Base-by-base conservation (phyloP, 768 basidiomycete species). In the Ephemerocybe angulata region DNA sequence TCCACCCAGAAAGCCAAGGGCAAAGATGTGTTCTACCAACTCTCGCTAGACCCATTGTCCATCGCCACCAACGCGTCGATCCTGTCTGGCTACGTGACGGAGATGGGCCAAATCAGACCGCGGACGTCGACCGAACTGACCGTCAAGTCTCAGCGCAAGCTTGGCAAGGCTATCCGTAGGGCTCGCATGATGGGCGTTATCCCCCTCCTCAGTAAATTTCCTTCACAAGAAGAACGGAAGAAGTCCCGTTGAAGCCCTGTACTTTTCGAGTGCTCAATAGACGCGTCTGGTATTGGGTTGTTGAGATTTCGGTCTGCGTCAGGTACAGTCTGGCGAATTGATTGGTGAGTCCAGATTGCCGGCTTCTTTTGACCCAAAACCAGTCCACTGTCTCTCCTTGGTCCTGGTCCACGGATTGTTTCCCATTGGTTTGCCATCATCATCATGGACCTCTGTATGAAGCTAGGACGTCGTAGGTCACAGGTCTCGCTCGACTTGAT, bases 181-280 rank as follows among this genome's bases (percentile, higher is more conserved):
- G 89, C 95, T 55, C 90, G 88, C 72, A 86, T 87, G 79, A 94
- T 96, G 90, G 95, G 95, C 37, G 66, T 92, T 54, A 82, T 96
- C 51, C 88, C 92, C 8, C 60, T 74, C 17, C 74, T 78, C 60
- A 77, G 77, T 64, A 73, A 60, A 62, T 65, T 30, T 22, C 33
- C 47, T 22, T n/a, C n/a, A n/a, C n/a, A n/a, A n/a, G 52, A 46
- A 41, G 22, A 37, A 19, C 4, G 24, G 21, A 37, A 37, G 37
- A 29, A 8, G 17, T 27, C 21, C 19, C 17, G 21, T n/a, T 27
- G 25, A 27, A n/a, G 19, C 33, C 25, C 30, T 28, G 37, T 28
- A 40, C 19, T 25, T n/a, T 40, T 42, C 35, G n/a, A 15, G 11
- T n/a, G 17, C 50, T 40, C 31, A 21, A 30, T 42, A 52, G 50